phyloP scores from a whole-genome alignment of 805 yeast genomes.

The Ascoidea rubescens region DNA sequence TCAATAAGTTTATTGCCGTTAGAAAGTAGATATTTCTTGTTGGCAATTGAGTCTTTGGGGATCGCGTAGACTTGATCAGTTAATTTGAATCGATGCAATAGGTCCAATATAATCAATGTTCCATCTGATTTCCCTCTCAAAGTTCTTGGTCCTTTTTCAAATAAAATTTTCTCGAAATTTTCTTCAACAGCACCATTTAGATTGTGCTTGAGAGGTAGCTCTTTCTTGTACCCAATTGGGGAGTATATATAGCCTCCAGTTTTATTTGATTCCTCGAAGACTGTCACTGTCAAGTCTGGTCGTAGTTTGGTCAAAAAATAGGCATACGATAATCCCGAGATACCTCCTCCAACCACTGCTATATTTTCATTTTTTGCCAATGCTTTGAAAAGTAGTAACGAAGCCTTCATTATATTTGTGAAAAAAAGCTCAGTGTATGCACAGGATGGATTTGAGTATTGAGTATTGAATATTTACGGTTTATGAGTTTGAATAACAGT shows the following conservation, averaged over 20 bases:
- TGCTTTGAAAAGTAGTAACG: not conserved
- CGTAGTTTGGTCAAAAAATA: constrained; percentile 56
- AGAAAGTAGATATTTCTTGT: constrained; percentile 53
- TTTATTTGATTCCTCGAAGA: constrained; percentile 40
- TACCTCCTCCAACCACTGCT: constrained; percentile 78
- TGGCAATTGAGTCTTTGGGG: constrained; percentile 43
- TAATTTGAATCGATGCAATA: constrained; percentile 30
- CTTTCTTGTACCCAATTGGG: constrained; percentile 11
- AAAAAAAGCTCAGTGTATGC: no score
- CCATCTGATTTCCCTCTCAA: constrained; percentile 77
- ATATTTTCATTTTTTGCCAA: constrained; percentile 23
- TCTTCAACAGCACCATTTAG: no score
- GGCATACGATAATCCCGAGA: constrained; percentile 69
- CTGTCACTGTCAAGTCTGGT: constrained; percentile 56
- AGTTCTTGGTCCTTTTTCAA: constrained; percentile 90
- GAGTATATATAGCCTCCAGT: constrained; percentile 77
- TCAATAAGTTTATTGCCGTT: constrained; percentile 31
- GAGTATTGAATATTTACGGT: no score
- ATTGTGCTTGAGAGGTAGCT: not conserved
- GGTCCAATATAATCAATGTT: constrained; percentile 50
- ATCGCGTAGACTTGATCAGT: constrained; percentile 44
- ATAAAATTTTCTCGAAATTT: constrained; percentile 14
- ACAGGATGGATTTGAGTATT: no score
- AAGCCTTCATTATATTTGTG: no score
- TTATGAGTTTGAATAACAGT: no score